Percentiles rank a stretch among this genome's conserved stretches.
Conservation (phyloP, 2,329 filamentous ascomycete species). For the Colletotrichum filicis region DNA sequence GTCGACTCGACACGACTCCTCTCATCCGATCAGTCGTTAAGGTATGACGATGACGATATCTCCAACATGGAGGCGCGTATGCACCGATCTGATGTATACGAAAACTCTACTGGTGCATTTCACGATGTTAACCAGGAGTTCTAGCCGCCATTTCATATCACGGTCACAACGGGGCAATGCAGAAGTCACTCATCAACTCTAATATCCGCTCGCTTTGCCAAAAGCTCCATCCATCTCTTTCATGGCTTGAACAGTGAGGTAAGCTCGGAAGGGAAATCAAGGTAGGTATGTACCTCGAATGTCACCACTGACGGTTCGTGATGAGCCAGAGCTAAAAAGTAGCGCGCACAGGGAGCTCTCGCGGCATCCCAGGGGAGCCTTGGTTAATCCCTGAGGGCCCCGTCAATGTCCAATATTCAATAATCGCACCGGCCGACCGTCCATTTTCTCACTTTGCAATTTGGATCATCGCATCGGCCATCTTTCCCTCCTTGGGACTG, state of each 20-base stretch:
- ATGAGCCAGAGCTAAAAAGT: not conserved
- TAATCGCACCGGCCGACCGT: not conserved
- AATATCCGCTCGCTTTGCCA: not conserved
- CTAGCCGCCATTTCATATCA: not conserved
- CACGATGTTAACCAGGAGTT: not conserved
- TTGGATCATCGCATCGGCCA: slow-evolving; percentile 2
- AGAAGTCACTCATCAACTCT: not conserved
- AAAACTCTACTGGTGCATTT: slow-evolving; percentile 9
- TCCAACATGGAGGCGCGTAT: not conserved
- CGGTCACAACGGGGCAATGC: not conserved
- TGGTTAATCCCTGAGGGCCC: slow-evolving; percentile 22
- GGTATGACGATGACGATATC: not conserved
- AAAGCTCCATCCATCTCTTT: not conserved
- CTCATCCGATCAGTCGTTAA: not conserved
- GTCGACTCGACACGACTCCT: not conserved
- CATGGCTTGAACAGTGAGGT: not conserved
- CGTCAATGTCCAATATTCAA: slow-evolving; percentile 10
- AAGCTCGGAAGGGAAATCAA: not conserved
- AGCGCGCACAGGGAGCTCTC: slow-evolving; percentile 13
- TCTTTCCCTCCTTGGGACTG: not conserved
- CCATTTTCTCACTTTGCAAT: not conserved
- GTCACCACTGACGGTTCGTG: not conserved
- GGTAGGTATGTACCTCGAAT: not conserved
- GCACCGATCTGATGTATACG: not conserved
- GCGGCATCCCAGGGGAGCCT: not conserved